Evolutionary conservation across 148 eudicot species (phyloP).

Genomic region (Rhododendron vialii): DNA sequence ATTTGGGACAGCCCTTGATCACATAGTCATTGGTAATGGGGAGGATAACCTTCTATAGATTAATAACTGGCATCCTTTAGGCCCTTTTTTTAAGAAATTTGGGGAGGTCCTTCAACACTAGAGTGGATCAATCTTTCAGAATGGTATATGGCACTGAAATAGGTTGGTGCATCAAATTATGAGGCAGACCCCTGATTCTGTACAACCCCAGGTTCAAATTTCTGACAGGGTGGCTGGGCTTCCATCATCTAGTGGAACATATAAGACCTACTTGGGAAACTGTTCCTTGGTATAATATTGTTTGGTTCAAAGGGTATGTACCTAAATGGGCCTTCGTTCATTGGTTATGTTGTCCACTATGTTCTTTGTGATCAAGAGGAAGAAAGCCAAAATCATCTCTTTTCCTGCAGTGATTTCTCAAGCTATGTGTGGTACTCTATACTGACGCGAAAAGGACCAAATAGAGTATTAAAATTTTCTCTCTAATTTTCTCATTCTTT

Average conservation of each 20-base stretch:
- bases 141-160: background rate
- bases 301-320: background rate
- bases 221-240: background rate
- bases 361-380: background rate
- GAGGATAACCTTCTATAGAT: background rate
- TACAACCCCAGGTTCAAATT: background rate
- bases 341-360: background rate
- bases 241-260: background rate
- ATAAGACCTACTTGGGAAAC: background rate
- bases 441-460: background rate
- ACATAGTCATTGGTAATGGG: background rate
- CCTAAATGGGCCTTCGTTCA: background rate
- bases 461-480: too few relatives aligned
- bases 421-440: background rate
- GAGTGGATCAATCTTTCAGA: background rate
- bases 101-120: background rate
- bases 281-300: background rate
- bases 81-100: background rate
- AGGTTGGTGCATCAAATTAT: background rate
- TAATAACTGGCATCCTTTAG: background rate
- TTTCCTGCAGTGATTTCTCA: background rate
- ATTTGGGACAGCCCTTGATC: background rate
- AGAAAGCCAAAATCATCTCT: background rate
- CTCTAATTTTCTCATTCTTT: too few relatives aligned
- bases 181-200: background rate